These are phyloP conservation scores for Colletotrichum sp. DNA, from an alignment of 2,329 filamentous ascomycete species.

Conservation along the genomic window DNA sequence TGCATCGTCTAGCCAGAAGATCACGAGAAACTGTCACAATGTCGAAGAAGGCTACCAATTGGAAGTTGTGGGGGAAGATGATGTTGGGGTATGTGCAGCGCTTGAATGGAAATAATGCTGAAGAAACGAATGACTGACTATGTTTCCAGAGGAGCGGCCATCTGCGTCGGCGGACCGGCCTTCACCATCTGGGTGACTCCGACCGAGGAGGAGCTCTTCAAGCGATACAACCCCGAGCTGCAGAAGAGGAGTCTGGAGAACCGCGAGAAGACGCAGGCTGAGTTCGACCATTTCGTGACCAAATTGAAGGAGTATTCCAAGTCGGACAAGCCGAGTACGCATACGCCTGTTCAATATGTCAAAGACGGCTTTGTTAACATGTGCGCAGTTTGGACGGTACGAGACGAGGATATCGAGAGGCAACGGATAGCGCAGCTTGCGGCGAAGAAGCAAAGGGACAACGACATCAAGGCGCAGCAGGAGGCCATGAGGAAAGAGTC, in stretches of 20 bases:
- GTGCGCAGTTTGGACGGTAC: conserved; percentile 53
- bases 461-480: conserved; percentile 47
- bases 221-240: conserved; percentile 94
- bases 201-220: conserved; percentile 89
- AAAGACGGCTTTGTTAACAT: not conserved
- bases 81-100: conserved; percentile 62
- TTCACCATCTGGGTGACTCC: conserved; percentile 82
- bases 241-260: conserved; percentile 85
- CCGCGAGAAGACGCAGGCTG: conserved; percentile 76
- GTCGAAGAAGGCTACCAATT: conserved; percentile 57
- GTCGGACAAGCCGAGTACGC: conserved; percentile 87
- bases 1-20: not conserved
- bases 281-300: conserved; percentile 87
- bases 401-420: conserved; percentile 52
- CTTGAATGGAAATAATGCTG: not conserved
- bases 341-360: not conserved
- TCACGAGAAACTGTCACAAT: conserved; percentile 27
- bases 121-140: not conserved
- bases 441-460: conserved; percentile 39
- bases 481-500: conserved; percentile 56
- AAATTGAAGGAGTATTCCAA: conserved; percentile 89
- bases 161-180: conserved; percentile 85
- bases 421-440: conserved; percentile 41
- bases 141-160: conserved; percentile 64
- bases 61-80: conserved; percentile 73